Evolutionary conservation across 495 filamentous ascomycete species (phyloP), one percentile per base, ranked within the genome.

Genomic region (Amniculicola lignicola): DNA sequence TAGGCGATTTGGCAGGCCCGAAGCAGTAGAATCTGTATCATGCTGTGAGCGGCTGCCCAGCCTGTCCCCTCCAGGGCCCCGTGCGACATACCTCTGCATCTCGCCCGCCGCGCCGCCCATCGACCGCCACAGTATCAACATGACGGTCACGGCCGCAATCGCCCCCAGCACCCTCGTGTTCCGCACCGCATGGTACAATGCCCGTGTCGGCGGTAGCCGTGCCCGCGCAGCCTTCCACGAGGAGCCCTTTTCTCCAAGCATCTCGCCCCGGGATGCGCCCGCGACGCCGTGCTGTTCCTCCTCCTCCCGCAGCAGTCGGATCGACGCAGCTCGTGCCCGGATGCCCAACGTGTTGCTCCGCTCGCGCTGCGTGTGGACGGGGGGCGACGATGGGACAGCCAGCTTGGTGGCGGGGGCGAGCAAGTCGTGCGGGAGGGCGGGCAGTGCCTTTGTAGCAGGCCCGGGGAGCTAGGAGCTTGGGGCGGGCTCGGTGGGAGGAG

Each of bases 151-250:
- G 29, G 95, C 51, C 41, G 84, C 88, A 39, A 94, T 65, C 31
- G 86, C 81, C 39, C 93, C 72, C 56, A 96, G 75, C 53, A 93
- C 87, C 31, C 90, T 82, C 53, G 90, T 88, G 62, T 83, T 81
- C 51, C 87, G 85, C 40, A 96, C 69, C 64, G 89, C 79, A 43
- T 86, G 75, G 69, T 85, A 79, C 70, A 98, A 72, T 33, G 88
- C 87, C 74, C 89, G 80, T 61, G 85, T 83, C 54, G 90, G 89
- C 2, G 91, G 92, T 61, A 97, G 75, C 53, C 84, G 78, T 61
- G 88, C 78, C 72, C 79, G 85, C 48, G 94, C 83, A 61, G 89
- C 87, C 77, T 95, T 96, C 88, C 92, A 96, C 70, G 79, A 93
- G 67, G 94, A 80, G 72, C 88, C 88, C 71, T 94, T 95, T 46